These are phyloP conservation scores for Theileria luwenshuni DNA, from an alignment of 169 alveolate species.

Conservation along the genomic window DNA sequence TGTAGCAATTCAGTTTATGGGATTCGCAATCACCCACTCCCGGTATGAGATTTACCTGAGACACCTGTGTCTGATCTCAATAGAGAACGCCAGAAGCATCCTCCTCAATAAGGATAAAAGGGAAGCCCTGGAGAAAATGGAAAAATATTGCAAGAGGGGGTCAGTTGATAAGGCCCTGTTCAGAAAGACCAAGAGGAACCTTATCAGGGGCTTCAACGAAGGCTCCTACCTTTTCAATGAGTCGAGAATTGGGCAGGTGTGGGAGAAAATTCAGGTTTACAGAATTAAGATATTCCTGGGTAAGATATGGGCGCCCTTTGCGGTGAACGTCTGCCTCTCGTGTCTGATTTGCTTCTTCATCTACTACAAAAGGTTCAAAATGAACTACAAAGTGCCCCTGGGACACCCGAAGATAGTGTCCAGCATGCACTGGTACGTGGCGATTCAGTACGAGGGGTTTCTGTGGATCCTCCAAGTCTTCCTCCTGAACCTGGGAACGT, in stretches of 20 bases:
- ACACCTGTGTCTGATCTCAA: constrained; percentile 39
- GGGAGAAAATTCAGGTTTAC: constrained; percentile 22
- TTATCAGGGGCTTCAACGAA: constrained; percentile 45
- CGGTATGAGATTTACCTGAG: constrained; percentile 39
- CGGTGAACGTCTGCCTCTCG: constrained; percentile 34
- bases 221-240: constrained; percentile 46
- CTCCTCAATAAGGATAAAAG: constrained; percentile 28
- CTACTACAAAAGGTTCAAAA: constrained; percentile 40
- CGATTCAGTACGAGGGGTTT: constrained; percentile 65
- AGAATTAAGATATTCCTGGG: constrained; percentile 26
- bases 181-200: constrained; percentile 16
- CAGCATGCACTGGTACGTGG: constrained; percentile 62
- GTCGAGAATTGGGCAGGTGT: constrained; percentile 26
- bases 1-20: constrained; percentile 41
- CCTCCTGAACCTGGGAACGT: constrained; percentile 40
- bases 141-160: constrained; percentile 30
- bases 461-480: constrained; percentile 49
- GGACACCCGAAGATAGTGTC: constrained; percentile 58
- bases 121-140: constrained; percentile 43
- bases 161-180: constrained; percentile 7
- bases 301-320: constrained; percentile 42
- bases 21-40: constrained; percentile 37
- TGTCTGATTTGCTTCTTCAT: constrained; percentile 28
- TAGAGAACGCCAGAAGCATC: constrained; percentile 37
- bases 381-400: constrained; percentile 59